These are phyloP conservation scores for Phytopythium boreale DNA, from an alignment of 352 stramenopile species.

Conservation along the genomic window DNA sequence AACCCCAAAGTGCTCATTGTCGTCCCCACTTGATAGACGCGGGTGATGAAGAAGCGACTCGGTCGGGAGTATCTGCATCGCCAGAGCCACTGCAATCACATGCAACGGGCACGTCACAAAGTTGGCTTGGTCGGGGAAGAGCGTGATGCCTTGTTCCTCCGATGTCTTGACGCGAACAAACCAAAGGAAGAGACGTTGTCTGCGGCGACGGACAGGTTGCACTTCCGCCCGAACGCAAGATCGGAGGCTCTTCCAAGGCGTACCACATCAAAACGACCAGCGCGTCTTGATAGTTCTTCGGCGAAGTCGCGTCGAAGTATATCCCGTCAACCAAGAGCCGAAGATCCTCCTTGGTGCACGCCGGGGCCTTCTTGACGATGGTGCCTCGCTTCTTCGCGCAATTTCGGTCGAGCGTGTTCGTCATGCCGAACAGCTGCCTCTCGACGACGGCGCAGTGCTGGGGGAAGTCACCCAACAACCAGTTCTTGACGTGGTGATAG, in stretches of 20 bases:
- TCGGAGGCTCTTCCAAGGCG: slow-evolving; percentile 16
- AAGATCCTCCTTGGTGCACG: slow-evolving; percentile 13
- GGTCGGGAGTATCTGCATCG: slow-evolving; percentile 13
- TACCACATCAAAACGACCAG: slow-evolving; percentile 16
- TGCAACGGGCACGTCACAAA: slow-evolving; percentile 14
- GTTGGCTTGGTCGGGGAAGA: slow-evolving; percentile 14
- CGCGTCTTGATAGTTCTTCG: slow-evolving; percentile 20
- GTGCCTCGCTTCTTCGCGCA: slow-evolving; percentile 13
- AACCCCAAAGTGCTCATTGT: slow-evolving; percentile 3
- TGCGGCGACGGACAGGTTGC: slow-evolving; percentile 13
- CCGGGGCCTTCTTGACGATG: slow-evolving; percentile 14
- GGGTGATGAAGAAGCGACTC: slow-evolving; percentile 3
- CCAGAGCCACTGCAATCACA: no score
- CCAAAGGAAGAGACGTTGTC: slow-evolving; percentile 16
- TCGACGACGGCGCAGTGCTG: slow-evolving; percentile 8
- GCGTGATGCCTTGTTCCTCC: slow-evolving; percentile 16
- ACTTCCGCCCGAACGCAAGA: slow-evolving; percentile 12
- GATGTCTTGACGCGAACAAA: slow-evolving; percentile 21
- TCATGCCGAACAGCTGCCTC: slow-evolving; percentile 13
- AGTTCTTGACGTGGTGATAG: slow-evolving; percentile 18
- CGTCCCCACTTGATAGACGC: slow-evolving; percentile 3
- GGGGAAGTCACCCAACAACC: slow-evolving; percentile 13
- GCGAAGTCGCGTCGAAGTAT: neutral
- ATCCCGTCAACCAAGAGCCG: slow-evolving; percentile 6
- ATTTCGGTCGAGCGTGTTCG: slow-evolving; percentile 12